Conservation (phyloP, 2,329 filamentous ascomycete species). For the Pseudocercospora cruenta region DNA sequence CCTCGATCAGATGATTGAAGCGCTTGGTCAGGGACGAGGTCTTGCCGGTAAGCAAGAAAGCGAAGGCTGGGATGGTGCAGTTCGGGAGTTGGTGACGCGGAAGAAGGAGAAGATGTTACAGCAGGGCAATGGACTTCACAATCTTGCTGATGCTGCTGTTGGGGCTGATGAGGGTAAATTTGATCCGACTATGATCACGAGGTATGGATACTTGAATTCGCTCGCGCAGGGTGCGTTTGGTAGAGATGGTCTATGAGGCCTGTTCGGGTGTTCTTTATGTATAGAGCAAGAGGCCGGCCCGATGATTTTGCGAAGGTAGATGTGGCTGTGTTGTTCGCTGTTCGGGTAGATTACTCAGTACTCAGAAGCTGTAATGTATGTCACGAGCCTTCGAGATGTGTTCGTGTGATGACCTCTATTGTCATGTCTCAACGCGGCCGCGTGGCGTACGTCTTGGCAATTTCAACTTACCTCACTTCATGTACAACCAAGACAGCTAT, state of each 20-base stretch:
- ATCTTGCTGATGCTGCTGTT: conserved; percentile 58
- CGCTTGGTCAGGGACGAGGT: conserved; percentile 49
- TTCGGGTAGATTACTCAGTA: background rate
- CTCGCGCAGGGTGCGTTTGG: conserved; percentile 42
- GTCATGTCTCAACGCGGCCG: background rate
- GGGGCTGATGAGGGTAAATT: conserved; percentile 33
- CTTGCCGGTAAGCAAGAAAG: conserved; percentile 47
- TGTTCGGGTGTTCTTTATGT: background rate
- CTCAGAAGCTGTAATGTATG: background rate
- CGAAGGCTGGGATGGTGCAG: conserved; percentile 62
- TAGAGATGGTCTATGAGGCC: conserved; percentile 17
- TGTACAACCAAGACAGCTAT: background rate
- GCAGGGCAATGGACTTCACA: conserved; percentile 54
- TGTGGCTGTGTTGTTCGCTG: background rate
- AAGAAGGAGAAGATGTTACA: conserved; percentile 45
- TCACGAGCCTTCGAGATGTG: background rate
- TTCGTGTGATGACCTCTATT: too few relatives aligned
- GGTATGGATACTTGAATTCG: conserved; percentile 44
- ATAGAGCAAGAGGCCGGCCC: conserved; percentile 1
- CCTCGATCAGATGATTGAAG: conserved; percentile 60
- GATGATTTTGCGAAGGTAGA: background rate
- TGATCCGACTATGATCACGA: conserved; percentile 44
- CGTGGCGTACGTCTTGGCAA: background rate
- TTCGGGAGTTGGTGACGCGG: conserved; percentile 55
- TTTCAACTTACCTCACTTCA: background rate